Evolutionary conservation across 805 yeast species (phyloP).

Genomic region (Saccharomycopsis sp.): DNA sequence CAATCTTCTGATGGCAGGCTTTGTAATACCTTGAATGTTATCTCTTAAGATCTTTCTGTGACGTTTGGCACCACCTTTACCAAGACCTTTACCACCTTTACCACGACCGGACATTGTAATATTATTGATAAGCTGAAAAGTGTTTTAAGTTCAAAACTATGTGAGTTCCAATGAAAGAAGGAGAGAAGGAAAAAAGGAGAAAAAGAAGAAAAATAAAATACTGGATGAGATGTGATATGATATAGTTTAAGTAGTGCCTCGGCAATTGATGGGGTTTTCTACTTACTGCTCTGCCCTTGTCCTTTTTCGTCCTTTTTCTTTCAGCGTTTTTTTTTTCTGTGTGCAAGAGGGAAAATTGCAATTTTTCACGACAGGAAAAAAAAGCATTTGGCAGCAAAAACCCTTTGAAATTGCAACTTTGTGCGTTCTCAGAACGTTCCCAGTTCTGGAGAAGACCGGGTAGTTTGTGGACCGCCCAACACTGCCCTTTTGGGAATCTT

Average conservation of each 20-base stretch:
- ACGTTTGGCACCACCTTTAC: slow-evolving; percentile 99
- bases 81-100: slow-evolving; percentile 99
- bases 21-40: slow-evolving; percentile 98
- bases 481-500: too few relatives aligned
- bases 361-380: too few relatives aligned
- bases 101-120: slow-evolving; percentile 93
- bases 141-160: not conserved
- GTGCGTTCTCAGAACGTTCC: too few relatives aligned
- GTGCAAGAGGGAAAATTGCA: too few relatives aligned
- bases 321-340: too few relatives aligned
- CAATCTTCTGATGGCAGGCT: slow-evolving; percentile 99
- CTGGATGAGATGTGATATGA: not conserved
- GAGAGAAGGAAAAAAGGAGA: not conserved
- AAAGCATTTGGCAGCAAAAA: too few relatives aligned
- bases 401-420: too few relatives aligned
- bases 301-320: too few relatives aligned
- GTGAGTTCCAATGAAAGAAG: not conserved
- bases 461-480: too few relatives aligned
- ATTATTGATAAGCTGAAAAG: slow-evolving; percentile 1
- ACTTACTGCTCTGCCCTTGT: not conserved
- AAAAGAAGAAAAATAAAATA: not conserved
- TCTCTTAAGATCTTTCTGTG: slow-evolving; percentile 99
- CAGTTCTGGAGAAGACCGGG: too few relatives aligned
- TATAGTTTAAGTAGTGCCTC: not conserved
- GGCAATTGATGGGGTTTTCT: not conserved